Evolutionary conservation across 176 grass and related monocot species (phyloP).

Genomic region (Leersia perrieri): DNA sequence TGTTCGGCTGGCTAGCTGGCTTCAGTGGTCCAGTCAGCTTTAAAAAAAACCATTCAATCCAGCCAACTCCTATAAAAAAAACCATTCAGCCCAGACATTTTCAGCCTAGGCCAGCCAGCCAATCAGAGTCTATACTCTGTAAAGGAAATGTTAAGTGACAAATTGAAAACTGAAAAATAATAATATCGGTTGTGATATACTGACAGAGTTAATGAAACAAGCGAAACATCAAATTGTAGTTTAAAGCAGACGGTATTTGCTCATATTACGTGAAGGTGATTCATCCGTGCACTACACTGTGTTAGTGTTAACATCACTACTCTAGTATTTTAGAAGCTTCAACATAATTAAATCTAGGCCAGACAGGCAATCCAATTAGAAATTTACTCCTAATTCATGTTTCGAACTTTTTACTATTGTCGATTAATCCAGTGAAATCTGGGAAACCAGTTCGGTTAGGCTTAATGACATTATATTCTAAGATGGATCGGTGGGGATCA

Average conservation of each 20-base stretch:
- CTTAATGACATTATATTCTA: too few species aligned
- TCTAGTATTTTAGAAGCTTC: neutral
- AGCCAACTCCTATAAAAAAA: too few species aligned
- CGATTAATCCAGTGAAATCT: neutral
- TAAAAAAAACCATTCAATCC: too few species aligned
- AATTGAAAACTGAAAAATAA: neutral
- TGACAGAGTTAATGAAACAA: neutral
- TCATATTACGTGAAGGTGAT: neutral
- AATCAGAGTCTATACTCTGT: too few species aligned
- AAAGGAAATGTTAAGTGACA: neutral
- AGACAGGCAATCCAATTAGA: neutral
- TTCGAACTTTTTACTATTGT: neutral
- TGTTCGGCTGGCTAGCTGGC: too few species aligned
- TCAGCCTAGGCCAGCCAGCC: too few species aligned
- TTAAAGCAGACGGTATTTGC: neutral
- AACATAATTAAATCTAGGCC: neutral
- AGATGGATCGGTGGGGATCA: neutral
- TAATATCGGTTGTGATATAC: neutral
- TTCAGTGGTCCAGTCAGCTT: too few species aligned
- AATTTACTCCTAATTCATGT: too few species aligned
- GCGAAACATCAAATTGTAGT: too few species aligned
- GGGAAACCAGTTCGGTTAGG: too few species aligned
- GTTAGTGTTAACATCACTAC: neutral
- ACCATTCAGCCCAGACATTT: too few species aligned
- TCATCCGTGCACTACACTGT: neutral